Evolutionary conservation across 2,329 filamentous ascomycete species (phyloP).

Genomic region (Penicillium oxalicum): DNA sequence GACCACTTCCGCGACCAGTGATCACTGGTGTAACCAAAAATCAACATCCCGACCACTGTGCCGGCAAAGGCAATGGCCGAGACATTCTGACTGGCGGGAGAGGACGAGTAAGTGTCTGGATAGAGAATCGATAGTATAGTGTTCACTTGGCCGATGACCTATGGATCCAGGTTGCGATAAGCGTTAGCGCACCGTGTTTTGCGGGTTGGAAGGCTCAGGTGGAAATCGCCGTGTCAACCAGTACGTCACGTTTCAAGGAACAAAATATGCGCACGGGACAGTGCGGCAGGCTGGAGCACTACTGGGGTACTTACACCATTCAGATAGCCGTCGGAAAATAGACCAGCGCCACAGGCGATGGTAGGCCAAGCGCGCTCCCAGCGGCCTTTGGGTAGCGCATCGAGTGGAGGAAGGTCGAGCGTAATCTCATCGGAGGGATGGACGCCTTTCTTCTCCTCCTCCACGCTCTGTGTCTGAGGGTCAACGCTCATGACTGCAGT

Average conservation of each 20-base stretch:
- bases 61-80: conserved; percentile 79
- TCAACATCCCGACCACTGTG: conserved; percentile 73
- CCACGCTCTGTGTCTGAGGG: conserved; percentile 8
- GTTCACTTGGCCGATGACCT: conserved; percentile 81
- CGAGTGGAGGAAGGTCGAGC: conserved; percentile 22
- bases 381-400: conserved; percentile 30
- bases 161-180: not conserved
- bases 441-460: conserved; percentile 15
- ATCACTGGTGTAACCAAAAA: conserved; percentile 76
- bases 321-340: conserved; percentile 89
- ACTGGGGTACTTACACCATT: conserved; percentile 59
- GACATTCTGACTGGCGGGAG: conserved; percentile 66
- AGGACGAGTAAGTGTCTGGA: conserved; percentile 60
- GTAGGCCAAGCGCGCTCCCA: conserved; percentile 63
- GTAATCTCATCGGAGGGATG: conserved; percentile 8
- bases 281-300: not conserved
- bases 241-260: not conserved
- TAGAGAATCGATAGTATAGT: conserved; percentile 69
- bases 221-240: not conserved
- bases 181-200: conserved; percentile 1
- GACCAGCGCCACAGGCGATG: conserved; percentile 79
- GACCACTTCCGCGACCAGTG: conserved; percentile 80
- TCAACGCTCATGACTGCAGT: conserved; percentile 5
- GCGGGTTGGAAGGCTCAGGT: not conserved
- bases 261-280: not conserved